phyloP scores from a whole-genome alignment of 2,329 filamentous ascomycete genomes.

The Pleochaeta shiraiana region DNA sequence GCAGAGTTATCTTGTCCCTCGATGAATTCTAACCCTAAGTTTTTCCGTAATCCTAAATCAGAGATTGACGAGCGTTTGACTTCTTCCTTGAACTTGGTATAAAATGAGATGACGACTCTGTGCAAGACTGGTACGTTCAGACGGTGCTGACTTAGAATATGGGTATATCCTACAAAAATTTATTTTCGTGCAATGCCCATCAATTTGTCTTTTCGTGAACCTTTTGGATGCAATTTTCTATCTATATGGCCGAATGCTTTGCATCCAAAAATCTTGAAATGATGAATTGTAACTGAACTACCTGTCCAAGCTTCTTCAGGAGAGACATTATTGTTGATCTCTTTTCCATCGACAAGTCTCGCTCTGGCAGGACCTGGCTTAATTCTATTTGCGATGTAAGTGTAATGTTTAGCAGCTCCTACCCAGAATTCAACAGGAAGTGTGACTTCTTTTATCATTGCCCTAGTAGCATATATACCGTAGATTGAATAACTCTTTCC shows the following conservation, averaged over 20 bases:
- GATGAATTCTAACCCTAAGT: neutral
- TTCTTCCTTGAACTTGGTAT: neutral
- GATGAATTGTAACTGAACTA: neutral
- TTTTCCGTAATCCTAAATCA: neutral
- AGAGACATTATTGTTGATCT: neutral
- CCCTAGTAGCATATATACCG: neutral
- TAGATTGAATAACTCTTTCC: neutral
- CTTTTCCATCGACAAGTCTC: neutral
- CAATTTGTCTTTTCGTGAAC: neutral
- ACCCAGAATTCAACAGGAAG: neutral
- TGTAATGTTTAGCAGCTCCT: neutral
- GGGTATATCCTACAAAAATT: neutral
- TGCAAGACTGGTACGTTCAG: too few relatives aligned
- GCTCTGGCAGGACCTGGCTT: neutral
- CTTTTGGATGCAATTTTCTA: neutral
- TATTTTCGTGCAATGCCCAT: neutral
- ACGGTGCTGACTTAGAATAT: too few relatives aligned
- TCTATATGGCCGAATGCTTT: neutral
- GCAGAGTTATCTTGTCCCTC: neutral
- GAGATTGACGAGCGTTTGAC: neutral
- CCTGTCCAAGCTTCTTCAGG: neutral
- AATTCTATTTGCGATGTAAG: neutral
- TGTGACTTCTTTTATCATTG: neutral
- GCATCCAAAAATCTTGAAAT: neutral
- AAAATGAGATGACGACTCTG: neutral